Percentiles rank a stretch among this genome's conserved stretches.
These are phyloP conservation scores for Beta lomatogona DNA, from an alignment of 179 eudicot genomes.

Conservation along the genomic window DNA sequence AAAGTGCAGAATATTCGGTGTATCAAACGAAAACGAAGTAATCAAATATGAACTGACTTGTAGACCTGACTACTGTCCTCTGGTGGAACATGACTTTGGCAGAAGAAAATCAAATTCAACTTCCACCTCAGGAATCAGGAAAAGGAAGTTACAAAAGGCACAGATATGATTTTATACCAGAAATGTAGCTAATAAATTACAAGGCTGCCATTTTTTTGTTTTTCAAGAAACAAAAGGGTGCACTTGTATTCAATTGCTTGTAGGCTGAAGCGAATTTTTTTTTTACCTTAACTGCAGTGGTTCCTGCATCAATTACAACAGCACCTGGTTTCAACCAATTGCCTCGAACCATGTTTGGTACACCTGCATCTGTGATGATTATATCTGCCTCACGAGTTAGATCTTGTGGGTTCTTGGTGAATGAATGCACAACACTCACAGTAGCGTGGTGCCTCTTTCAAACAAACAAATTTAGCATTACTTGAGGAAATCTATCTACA, in stretches of 20 bases:
- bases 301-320: slow-evolving; percentile 55
- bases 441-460: slow-evolving; percentile 61
- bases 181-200: not conserved
- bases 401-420: slow-evolving; percentile 50
- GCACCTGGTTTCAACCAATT: slow-evolving; percentile 58
- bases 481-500: not conserved
- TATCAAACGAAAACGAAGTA: not conserved
- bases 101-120: not conserved
- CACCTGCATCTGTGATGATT: slow-evolving; percentile 51
- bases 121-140: not conserved
- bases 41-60: not conserved
- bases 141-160: not conserved
- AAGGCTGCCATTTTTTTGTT: not conserved
- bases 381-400: slow-evolving; percentile 56
- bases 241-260: not conserved
- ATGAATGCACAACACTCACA: slow-evolving; percentile 54
- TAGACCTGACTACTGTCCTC: not conserved
- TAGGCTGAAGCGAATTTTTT: not conserved
- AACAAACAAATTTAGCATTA: slow-evolving; percentile 13
- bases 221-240: not conserved
- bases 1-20: not conserved
- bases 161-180: not conserved
- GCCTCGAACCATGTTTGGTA: slow-evolving; percentile 58
- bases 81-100: not conserved
- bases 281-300: slow-evolving; percentile 50